Evolutionary conservation across 108 stramenopile species (phyloP), one percentile per base, ranked within the genome.

Genomic region (Fragilaria crotonensis): DNA sequence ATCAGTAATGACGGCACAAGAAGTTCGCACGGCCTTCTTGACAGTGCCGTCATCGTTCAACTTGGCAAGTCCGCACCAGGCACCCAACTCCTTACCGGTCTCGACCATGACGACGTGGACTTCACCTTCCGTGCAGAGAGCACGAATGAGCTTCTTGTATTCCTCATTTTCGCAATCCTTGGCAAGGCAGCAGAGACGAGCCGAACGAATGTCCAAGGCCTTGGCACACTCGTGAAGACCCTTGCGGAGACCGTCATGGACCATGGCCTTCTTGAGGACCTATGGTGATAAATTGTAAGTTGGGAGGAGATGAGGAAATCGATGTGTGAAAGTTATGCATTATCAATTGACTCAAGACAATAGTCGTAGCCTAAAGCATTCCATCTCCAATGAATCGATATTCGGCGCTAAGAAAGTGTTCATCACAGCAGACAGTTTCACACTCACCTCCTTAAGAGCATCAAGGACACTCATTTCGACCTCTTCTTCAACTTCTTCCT

Each of bases 151-250:
- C 82, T 94, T 94, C 71, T 90, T 95, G 95, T 98, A 98, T 73
- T 96, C 96, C 45, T 92, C 95, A 70, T 98, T 95, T 54, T 98
- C 97, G 87, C 99, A 98, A 80, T 97, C 93, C 77, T 94, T 94
- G 73, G 97, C 86, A 31, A 99, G 94, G 75, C 96, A 97, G 88
- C 99, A 98, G 46, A 99, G 85, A 62, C 96, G 94, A 63, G 96
- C 97, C 26, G 95, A 78, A 26, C 91, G 89, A 30, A 93, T 79
- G 62, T 99, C 97, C 58, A 98, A 91, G 52, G 91, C 99, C 94
- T 97, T 98, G 75, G 94, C 92, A 67, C 95, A 95, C 77, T 99
- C 98, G 78, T 96, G 98, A 41, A 99, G 92, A 25, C 97, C 98
- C 73, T 98, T 96, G 74, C 90, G 89, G 51, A 99, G 92, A 57